These are phyloP conservation scores for Aphanomyces euteiches DNA, from an alignment of 352 stramenopile genomes.

Conservation along the genomic window DNA sequence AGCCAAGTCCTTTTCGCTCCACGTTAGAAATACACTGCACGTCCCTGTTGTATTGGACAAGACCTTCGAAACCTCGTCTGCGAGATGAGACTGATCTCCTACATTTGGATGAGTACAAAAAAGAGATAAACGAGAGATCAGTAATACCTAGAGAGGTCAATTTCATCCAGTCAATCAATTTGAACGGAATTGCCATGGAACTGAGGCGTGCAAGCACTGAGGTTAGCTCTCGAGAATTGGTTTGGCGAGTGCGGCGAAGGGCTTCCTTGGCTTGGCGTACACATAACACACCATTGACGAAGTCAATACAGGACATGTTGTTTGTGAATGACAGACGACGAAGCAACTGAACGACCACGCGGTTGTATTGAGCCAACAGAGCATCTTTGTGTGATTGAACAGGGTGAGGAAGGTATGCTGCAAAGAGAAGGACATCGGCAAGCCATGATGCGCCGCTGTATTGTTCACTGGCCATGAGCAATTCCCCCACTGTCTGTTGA, in stretches of 20 bases:
- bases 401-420: conserved; percentile 10
- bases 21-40: conserved; percentile 11
- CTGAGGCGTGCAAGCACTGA: conserved; percentile 11
- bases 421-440: conserved; percentile 21
- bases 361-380: conserved; percentile 1
- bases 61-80: background rate
- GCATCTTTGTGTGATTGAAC: background rate
- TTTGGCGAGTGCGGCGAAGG: conserved; percentile 10
- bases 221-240: conserved; percentile 13
- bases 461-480: background rate
- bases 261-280: conserved; percentile 8
- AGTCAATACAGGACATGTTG: conserved; percentile 10
- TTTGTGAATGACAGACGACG: conserved; percentile 7
- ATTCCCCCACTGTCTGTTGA: background rate
- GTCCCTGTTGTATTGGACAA: background rate
- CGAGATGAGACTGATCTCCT: background rate
- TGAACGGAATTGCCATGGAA: conserved; percentile 18
- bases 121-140: background rate
- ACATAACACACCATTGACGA: conserved; percentile 8
- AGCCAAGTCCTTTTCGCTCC: conserved; percentile 13
- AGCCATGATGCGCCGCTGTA: conserved; percentile 9
- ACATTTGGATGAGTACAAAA: background rate
- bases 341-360: conserved; percentile 17
- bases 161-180: conserved; percentile 23
- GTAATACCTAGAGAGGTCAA: conserved; percentile 14